Evolutionary conservation across 345 rosid species (phyloP).

Genomic region (Carallia brachiata): DNA sequence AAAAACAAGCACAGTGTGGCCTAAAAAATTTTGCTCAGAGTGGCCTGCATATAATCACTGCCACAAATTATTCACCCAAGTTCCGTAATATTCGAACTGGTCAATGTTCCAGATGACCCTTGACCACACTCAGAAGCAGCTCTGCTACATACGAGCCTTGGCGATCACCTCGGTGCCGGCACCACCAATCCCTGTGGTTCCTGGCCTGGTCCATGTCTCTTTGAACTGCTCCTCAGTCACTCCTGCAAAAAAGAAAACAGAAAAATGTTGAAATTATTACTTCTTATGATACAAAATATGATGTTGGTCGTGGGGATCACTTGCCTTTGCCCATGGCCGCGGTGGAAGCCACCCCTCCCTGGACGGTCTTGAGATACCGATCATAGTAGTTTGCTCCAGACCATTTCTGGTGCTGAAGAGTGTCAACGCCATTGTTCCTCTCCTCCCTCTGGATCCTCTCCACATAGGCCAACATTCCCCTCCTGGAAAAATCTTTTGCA

Average conservation of each 20-base stretch:
- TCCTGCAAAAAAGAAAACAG: conserved; percentile 35
- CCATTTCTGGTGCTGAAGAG: conserved; percentile 98
- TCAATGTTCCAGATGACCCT: conserved; percentile 7
- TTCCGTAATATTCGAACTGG: conserved; percentile 27
- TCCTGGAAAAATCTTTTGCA: conserved; percentile 69
- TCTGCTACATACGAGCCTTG: conserved; percentile 69
- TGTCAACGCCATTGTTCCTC: conserved; percentile 88
- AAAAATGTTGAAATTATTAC: neutral
- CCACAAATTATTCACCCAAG: conserved; percentile 34
- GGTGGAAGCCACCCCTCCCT: conserved; percentile 95
- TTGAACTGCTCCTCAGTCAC: conserved; percentile 98
- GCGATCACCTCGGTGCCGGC: conserved; percentile 57
- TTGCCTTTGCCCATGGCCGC: conserved; percentile 99
- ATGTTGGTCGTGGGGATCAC: neutral
- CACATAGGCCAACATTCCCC: conserved; percentile 94
- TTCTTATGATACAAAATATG: neutral
- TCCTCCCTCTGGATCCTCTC: conserved; percentile 98
- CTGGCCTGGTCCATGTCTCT: conserved; percentile 78
- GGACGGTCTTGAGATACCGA: conserved; percentile 78
- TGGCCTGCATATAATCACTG: conserved; percentile 25
- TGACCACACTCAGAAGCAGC: neutral
- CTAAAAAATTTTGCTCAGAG: conserved; percentile 6
- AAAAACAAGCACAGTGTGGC: conserved; percentile 12
- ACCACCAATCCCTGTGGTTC: conserved; percentile 43
- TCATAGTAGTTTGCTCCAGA: conserved; percentile 94